Conservation (phyloP, 306 rosid species). For the Acmispon strigosus region DNA sequence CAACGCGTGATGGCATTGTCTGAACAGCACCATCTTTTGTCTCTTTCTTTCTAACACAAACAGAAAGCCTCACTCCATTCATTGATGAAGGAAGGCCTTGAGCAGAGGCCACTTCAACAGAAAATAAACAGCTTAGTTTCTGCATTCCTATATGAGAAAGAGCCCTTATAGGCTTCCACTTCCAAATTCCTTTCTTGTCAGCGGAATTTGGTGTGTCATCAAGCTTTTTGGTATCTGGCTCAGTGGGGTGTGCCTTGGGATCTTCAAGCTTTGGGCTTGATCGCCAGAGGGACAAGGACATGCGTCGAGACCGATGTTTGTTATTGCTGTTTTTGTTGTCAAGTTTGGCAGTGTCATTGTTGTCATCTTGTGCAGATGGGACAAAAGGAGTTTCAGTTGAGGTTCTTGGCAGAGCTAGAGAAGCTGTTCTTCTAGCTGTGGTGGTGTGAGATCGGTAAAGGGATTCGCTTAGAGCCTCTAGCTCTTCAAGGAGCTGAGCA, state of each 20-base stretch:
- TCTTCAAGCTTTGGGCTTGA: constrained; percentile 52
- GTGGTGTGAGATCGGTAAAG: constrained; percentile 62
- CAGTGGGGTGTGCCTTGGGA: constrained; percentile 11
- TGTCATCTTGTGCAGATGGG: constrained; percentile 43
- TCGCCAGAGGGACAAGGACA: constrained; percentile 87
- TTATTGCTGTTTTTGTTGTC: constrained; percentile 15
- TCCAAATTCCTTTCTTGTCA: constrained; percentile 85
- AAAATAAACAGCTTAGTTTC: constrained; percentile 69
- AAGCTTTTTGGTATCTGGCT: constrained; percentile 26
- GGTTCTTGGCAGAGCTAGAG: constrained; percentile 66
- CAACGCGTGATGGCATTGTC: constrained; percentile 83
- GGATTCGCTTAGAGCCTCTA: constrained; percentile 70
- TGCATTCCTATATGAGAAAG: constrained; percentile 75
- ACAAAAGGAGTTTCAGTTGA: constrained; percentile 35
- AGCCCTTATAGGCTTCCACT: constrained; percentile 83
- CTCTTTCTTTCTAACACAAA: constrained; percentile 81
- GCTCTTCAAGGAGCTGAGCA: constrained; percentile 64
- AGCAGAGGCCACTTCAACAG: constrained; percentile 63
- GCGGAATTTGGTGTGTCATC: constrained; percentile 30
- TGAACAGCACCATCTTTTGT: constrained; percentile 77
- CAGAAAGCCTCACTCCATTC: constrained; percentile 82
- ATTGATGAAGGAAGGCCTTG: constrained; percentile 85
- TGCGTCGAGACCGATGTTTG: constrained; percentile 42
- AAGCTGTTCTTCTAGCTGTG: constrained; percentile 66
- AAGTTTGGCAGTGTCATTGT: constrained; percentile 19